Evolutionary conservation across 257 asterid species (phyloP), one percentile per base, ranked within the genome.

Genomic region (Solanum chmielewskii): DNA sequence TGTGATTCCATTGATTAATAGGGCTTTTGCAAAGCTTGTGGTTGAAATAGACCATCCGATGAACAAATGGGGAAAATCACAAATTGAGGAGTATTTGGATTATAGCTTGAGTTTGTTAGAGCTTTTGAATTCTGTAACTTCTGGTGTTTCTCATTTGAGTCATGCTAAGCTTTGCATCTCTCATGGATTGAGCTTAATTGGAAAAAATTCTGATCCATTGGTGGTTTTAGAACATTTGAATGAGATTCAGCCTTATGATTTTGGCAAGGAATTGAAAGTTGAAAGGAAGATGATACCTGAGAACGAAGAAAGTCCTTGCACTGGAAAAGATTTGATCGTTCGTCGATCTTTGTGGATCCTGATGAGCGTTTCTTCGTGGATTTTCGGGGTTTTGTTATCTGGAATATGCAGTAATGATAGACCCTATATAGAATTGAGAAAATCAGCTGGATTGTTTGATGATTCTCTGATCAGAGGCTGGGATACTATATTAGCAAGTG

Each of bases 1-100:
- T 84, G 86, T 90, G 66, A 87, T 94, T 4, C 88, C 87, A 49
- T 2, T 89, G 70, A 85, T 86, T 47, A 88, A 90, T 90, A 83
- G 68, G 77, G 95, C 97, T 33, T 93, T 95, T 21, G 90, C 94
- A 0, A 88, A 89, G 76, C 86, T 94, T 83, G 93, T 86, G 85
- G 90, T 89, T 52, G 92, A 91, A 74, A 73, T 93, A 56, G 96
- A 94, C 89, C 87, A 91, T 70, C 98, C 96, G 20, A 90, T 91
- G 91, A 85, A 23, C 44, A 88, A 60, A 85, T 94, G 95, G 98
- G 91, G 93, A 8, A 76, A 82, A 5, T 68, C 56, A 52, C 90
- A 89, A 77, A 85, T 91, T 7, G 92, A 93, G 20, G 93, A 91
- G 41, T 96, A 92, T 73, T 91, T 93, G 86, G 88, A 83, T 33